Evolutionary conservation across 2,329 filamentous ascomycete genomes (phyloP).

Genomic region (Grosmannia penicillata): DNA sequence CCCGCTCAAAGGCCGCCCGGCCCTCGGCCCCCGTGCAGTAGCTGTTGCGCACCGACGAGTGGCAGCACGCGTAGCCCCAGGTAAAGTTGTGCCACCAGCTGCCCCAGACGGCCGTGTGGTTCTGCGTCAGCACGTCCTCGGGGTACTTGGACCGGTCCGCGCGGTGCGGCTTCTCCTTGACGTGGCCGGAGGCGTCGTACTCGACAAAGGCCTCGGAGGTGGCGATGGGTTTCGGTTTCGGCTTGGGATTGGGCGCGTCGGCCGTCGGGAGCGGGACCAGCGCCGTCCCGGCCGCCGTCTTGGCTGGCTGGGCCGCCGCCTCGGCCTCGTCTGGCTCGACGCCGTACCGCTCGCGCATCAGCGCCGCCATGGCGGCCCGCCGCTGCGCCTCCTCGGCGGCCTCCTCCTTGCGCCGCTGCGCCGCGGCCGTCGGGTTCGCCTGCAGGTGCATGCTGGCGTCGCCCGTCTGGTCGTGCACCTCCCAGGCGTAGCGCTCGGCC

Average conservation of each 20-base stretch:
- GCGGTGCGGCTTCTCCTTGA: conserved; percentile 73
- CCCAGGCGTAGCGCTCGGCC: conserved; percentile 87
- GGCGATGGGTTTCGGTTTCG: conserved; percentile 13
- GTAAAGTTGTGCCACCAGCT: conserved; percentile 94
- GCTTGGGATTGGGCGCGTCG: too few relatives aligned
- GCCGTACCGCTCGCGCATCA: conserved; percentile 72
- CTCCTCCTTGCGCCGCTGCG: conserved; percentile 69
- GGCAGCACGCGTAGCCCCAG: conserved; percentile 95
- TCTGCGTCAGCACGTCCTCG: conserved; percentile 78
- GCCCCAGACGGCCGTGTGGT: conserved; percentile 86
- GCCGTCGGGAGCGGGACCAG: too few relatives aligned
- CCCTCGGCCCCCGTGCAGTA: conserved; percentile 93
- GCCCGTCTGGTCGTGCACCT: conserved; percentile 71
- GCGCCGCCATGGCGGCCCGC: conserved; percentile 51
- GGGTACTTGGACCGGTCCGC: conserved; percentile 78
- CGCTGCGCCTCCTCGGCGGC: conserved; percentile 56
- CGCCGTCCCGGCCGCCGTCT: too few relatives aligned
- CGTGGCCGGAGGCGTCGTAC: conserved; percentile 77
- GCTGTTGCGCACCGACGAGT: conserved; percentile 86
- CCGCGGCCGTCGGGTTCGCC: conserved; percentile 89
- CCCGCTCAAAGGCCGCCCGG: conserved; percentile 63
- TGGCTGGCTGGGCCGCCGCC: conserved; percentile 13
- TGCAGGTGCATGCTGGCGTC: conserved; percentile 78
- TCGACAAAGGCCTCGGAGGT: conserved; percentile 84
- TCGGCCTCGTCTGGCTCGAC: conserved; percentile 17